Conservation (phyloP, 306 rosid genomes). For the Dalbergia cultrata region DNA sequence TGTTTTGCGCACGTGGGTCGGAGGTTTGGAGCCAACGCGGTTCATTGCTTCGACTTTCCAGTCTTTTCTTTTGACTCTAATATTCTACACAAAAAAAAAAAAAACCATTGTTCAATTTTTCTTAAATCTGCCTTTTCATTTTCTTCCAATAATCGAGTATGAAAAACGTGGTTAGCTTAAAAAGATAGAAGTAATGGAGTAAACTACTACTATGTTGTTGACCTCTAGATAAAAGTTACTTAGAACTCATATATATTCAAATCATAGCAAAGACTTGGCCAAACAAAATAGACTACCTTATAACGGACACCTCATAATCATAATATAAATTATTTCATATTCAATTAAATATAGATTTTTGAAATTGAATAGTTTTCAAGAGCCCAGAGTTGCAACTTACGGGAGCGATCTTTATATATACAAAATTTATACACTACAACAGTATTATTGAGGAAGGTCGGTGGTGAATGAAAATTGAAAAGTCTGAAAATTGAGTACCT, state of each 20-base stretch:
- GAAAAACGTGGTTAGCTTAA: constrained; percentile 32
- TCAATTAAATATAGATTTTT: too few relatives aligned
- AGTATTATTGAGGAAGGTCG: too few relatives aligned
- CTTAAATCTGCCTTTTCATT: neutral
- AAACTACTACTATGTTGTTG: neutral
- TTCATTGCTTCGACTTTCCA: neutral
- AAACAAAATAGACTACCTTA: too few relatives aligned
- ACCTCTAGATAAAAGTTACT: neutral
- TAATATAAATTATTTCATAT: too few relatives aligned
- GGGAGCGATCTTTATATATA: too few relatives aligned
- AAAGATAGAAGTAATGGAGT: neutral
- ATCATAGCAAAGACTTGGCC: neutral
- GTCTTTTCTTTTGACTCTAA: neutral
- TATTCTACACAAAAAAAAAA: neutral
- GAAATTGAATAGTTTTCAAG: too few relatives aligned
- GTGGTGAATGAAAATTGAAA: too few relatives aligned
- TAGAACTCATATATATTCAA: too few relatives aligned
- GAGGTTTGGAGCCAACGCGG: constrained; percentile 63
- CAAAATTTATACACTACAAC: too few relatives aligned
- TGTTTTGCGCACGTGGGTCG: constrained; percentile 60
- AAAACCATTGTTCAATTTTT: neutral
- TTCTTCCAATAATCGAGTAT: neutral
- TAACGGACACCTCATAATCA: too few relatives aligned
- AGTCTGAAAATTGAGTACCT: too few relatives aligned
- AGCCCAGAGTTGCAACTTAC: too few relatives aligned